phyloP scores from a whole-genome alignment of 805 yeast species.

The Saturnispora kantuleensis region DNA sequence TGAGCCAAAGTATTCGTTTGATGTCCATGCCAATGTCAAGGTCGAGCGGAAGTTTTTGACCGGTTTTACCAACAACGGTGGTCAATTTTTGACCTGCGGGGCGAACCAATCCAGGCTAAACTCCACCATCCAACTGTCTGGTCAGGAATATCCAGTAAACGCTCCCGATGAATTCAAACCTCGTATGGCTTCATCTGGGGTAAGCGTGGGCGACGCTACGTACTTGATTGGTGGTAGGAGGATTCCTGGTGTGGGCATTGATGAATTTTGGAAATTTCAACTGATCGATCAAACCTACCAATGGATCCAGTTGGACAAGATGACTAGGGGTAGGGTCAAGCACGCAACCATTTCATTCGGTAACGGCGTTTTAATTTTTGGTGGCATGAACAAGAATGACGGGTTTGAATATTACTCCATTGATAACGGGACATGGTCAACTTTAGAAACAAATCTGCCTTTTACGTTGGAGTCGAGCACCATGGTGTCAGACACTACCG shows the following conservation, averaged over 20 bases:
- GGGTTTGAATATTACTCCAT: slow-evolving; percentile 19
- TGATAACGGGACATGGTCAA: slow-evolving; percentile 6
- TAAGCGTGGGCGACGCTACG: neutral
- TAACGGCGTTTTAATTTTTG: slow-evolving; percentile 35
- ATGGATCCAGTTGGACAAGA: slow-evolving; percentile 33
- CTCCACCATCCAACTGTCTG: slow-evolving; percentile 13
- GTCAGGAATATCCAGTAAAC: neutral
- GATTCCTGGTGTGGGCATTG: slow-evolving; percentile 40
- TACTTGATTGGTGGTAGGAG: slow-evolving; percentile 59
- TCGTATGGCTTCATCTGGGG: slow-evolving; percentile 6
- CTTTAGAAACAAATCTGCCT: neutral
- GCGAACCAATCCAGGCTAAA: slow-evolving; percentile 27
- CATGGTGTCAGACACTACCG: slow-evolving; percentile 7
- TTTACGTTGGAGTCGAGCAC: slow-evolving; percentile 4
- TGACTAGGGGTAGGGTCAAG: slow-evolving; percentile 41
- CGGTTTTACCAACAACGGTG: slow-evolving; percentile 10
- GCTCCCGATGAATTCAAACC: slow-evolving; percentile 6
- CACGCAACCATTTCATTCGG: slow-evolving; percentile 34
- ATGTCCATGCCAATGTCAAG: neutral
- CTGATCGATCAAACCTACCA: slow-evolving; percentile 5
- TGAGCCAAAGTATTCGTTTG: neutral
- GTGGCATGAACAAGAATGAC: slow-evolving; percentile 30
- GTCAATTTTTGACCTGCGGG: slow-evolving; percentile 30
- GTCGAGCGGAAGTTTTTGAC: slow-evolving; percentile 34
- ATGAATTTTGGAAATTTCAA: slow-evolving; percentile 35